Percentiles rank a stretch among this genome's conserved stretches.
phyloP scores from a whole-genome alignment of 2,329 filamentous ascomycete genomes.

The Diaporthe humulicola region DNA sequence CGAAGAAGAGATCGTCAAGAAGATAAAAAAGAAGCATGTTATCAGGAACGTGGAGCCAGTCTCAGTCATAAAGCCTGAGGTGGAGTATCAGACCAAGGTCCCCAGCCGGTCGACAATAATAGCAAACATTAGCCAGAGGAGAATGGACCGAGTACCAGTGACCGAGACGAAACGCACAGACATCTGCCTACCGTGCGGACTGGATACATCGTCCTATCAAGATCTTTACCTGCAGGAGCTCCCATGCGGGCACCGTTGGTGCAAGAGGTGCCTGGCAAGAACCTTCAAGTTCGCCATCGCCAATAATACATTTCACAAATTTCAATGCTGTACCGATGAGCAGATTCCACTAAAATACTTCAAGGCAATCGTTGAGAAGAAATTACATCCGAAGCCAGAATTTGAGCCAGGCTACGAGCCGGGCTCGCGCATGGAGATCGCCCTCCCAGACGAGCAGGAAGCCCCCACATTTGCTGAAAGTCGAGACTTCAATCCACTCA shows the following conservation, averaged over 20 bases:
- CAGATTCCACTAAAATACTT: constrained; percentile 13
- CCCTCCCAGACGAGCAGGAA: not conserved
- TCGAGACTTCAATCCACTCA: constrained; percentile 19
- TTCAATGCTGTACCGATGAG: constrained; percentile 19
- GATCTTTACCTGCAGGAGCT: constrained; percentile 1
- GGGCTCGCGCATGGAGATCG: not conserved
- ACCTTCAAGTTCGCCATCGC: constrained; percentile 22
- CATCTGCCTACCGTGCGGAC: constrained; percentile 13
- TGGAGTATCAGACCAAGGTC: constrained; percentile 17
- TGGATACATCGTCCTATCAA: not conserved
- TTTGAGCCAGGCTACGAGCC: constrained; percentile 21
- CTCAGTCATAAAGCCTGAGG: constrained; percentile 1
- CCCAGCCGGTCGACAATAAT: constrained; percentile 21
- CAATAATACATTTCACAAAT: constrained; percentile 17
- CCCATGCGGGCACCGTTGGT: constrained; percentile 30
- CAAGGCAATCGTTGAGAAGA: not conserved
- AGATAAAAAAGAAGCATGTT: not conserved
- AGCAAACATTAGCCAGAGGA: constrained; percentile 16
- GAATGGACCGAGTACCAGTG: not conserved
- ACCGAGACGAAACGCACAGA: constrained; percentile 5
- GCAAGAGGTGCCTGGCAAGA: constrained; percentile 21
- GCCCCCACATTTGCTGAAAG: not conserved
- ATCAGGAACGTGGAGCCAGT: constrained; percentile 17
- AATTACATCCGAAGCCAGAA: constrained; percentile 7
- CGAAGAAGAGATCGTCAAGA: not conserved